Base-by-base conservation (phyloP, 2,329 filamentous ascomycete genomes). In the Aspergillus ibericus region DNA sequence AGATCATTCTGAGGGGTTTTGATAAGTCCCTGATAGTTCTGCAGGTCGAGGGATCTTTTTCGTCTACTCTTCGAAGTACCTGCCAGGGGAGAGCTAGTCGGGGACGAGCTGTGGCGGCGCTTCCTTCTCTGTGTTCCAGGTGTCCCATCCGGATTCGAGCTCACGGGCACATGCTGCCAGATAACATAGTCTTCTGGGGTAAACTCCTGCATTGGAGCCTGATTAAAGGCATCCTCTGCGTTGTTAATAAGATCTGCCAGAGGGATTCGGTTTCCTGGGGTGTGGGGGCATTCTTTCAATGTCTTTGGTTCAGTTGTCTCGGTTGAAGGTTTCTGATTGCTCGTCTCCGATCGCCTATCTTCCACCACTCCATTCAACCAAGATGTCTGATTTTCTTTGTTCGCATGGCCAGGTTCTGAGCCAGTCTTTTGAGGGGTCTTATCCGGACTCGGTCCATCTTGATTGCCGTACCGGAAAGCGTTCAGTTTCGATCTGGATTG, bases 91-190 rank as follows among this genome's bases (percentile, higher is more conserved):
- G 90, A 92, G 5, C 87, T 87, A 1, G 82, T 76, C 1, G 90
- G 89, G 0, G 90, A 92, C 12, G 89, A 91, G 75, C 88, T 92
- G 65, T 86, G 83, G 15, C 88, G 86, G 56, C 90, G 83, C 72
- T 92, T 93, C 65, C 81, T 84, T 61, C 80, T 80, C 67, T 74
- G 60, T 57, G 74, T 71, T 49, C 71, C 72, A 15, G 83, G 65
- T 68, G 77, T 76, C 78, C 82, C 60, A 53, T 73, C 70, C 3
- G 70, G 67, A 55, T 76, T 75, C 3, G 77, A 76, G 59, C 75
- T 79, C 35, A 68, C 66, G 40, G 78, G 78, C 12, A 75, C 72
- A 69, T 80, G 78, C 59, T 85, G 81, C 85, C 85, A 88, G 50
- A 81, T 79, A 46, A 88, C 78, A 66, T 85, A 82, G 61, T 88